Percentiles rank a stretch among this genome's conserved stretches.
Conservation (phyloP, 352 stramenopile species). For the Globisporangium radiosum region DNA sequence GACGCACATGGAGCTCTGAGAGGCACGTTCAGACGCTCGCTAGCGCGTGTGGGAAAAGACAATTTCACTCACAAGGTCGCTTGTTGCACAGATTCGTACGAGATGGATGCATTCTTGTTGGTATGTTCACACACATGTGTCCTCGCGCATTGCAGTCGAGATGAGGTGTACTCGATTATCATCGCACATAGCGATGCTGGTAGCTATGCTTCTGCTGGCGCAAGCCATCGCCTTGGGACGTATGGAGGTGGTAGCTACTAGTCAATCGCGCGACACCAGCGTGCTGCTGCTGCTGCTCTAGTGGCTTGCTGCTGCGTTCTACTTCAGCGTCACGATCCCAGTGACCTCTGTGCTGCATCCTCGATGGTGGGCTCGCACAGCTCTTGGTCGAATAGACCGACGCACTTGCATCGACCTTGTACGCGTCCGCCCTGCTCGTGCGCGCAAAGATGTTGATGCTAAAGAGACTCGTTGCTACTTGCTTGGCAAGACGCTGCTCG, state of each 20-base stretch:
- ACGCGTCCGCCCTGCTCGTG: constrained; percentile 6
- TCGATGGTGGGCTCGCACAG: too few species aligned
- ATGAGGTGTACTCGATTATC: not conserved
- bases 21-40: too few species aligned
- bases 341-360: too few species aligned
- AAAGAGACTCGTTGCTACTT: constrained; percentile 9
- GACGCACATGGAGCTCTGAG: constrained; percentile 33
- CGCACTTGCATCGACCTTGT: not conserved
- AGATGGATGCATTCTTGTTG: too few species aligned
- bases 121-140: too few species aligned
- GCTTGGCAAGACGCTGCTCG: constrained; percentile 4
- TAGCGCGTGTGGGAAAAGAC: too few species aligned
- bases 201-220: constrained; percentile 14
- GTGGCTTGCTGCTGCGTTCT: not conserved
- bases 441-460: constrained; percentile 12
- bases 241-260: not conserved
- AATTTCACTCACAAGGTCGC: too few species aligned
- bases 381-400: too few species aligned
- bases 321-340: not conserved
- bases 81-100: too few species aligned
- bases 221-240: constrained; percentile 11
- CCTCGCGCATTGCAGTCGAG: too few species aligned
- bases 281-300: not conserved
- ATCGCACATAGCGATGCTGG: constrained; percentile 11
- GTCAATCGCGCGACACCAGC: too few species aligned